phyloP scores from a whole-genome alignment of 192 early-diverging fungal genomes.

The Geranomyces michiganensis region DNA sequence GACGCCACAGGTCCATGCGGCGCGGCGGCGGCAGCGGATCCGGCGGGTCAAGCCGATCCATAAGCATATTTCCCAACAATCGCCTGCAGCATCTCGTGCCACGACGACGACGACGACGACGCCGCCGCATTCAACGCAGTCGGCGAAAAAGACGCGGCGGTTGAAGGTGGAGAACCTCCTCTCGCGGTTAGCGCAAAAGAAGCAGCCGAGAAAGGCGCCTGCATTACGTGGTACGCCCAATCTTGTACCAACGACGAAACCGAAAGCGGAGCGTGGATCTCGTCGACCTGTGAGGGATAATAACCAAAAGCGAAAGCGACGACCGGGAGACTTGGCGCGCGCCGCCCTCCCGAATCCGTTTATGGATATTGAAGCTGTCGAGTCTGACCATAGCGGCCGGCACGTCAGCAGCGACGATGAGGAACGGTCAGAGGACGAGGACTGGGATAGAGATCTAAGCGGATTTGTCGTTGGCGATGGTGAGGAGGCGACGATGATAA shows the following conservation, averaged over 20 bases:
- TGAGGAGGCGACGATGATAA: no score
- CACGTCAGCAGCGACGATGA: conserved; percentile 20
- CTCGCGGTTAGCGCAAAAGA: neutral
- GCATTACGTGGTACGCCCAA: neutral
- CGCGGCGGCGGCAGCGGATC: conserved; percentile 18
- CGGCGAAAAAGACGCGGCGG: neutral
- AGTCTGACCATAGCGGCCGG: conserved; percentile 27
- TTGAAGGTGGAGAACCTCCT: neutral
- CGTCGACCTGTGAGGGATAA: no score
- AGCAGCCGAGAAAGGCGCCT: neutral
- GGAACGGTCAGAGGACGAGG: conserved; percentile 9
- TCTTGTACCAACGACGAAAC: neutral
- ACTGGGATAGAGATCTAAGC: conserved; percentile 26
- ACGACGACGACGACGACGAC: neutral
- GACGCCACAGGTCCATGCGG: neutral
- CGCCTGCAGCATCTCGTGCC: no score
- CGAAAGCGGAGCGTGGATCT: neutral
- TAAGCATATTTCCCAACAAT: conserved; percentile 9
- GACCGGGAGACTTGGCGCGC: neutral
- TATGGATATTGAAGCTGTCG: conserved; percentile 33
- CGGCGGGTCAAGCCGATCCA: conserved; percentile 13
- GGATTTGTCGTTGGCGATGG: conserved; percentile 41
- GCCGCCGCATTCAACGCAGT: neutral
- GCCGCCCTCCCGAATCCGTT: no score
- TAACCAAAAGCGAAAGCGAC: neutral